phyloP scores from a whole-genome alignment of 1,284 basidiomycete species.

The Boletus subluridellus region DNA sequence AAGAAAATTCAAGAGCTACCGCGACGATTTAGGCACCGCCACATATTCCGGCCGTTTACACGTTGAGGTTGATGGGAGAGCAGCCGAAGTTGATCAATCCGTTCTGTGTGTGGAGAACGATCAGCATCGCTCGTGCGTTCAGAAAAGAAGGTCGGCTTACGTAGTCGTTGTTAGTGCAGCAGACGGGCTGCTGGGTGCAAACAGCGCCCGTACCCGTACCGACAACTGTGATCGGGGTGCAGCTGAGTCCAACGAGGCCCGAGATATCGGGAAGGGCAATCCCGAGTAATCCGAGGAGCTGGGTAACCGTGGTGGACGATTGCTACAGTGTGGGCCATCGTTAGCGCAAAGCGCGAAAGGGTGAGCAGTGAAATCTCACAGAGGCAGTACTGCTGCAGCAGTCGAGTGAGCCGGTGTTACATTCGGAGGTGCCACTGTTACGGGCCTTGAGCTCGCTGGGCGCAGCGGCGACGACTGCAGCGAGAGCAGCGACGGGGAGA shows the following conservation, averaged over 20 bases:
- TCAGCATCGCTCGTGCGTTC: not conserved
- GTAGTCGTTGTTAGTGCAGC: slow-evolving; percentile 5
- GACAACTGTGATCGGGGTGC: not conserved
- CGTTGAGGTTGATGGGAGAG: not conserved
- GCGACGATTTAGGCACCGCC: no score
- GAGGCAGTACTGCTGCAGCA: slow-evolving; percentile 8
- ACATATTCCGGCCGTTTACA: no score
- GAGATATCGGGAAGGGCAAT: not conserved
- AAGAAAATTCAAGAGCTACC: no score
- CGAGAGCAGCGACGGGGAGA: slow-evolving; percentile 8
- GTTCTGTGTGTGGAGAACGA: not conserved
- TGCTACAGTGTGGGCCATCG: not conserved
- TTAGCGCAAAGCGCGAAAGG: not conserved
- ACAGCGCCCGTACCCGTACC: not conserved
- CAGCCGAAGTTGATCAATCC: not conserved
- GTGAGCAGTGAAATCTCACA: not conserved
- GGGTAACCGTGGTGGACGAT: not conserved
- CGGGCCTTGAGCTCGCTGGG: not conserved
- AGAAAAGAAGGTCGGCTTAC: not conserved
- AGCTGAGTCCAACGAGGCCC: slow-evolving; percentile 10
- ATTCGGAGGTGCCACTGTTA: not conserved
- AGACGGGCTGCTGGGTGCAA: slow-evolving; percentile 15
- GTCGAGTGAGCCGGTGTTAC: not conserved
- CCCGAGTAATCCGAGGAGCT: not conserved
- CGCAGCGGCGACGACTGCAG: not conserved